Percentiles rank a stretch among this genome's conserved stretches.
Evolutionary conservation across 495 filamentous ascomycete species (phyloP).

Genomic region (Extremus antarcticus): DNA sequence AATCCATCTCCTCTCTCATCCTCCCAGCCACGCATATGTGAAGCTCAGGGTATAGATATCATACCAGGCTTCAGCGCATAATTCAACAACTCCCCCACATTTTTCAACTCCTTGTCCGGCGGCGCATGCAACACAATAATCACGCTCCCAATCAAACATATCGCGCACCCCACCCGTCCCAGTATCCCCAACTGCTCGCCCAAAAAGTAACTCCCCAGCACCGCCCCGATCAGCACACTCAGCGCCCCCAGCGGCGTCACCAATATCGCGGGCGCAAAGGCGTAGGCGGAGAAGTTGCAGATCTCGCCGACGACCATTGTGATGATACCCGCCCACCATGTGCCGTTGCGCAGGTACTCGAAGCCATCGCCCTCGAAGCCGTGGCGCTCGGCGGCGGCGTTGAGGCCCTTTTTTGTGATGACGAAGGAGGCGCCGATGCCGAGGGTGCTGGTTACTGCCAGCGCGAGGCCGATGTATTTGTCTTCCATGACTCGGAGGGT

Average conservation of each 20-base stretch:
- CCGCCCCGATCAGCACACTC: slow-evolving; percentile 85
- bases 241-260: slow-evolving; percentile 90
- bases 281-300: slow-evolving; percentile 95
- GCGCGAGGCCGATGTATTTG: slow-evolving; percentile 80
- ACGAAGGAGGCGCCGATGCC: slow-evolving; percentile 56
- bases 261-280: slow-evolving; percentile 92
- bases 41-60: slow-evolving; percentile 14
- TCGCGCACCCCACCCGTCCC: slow-evolving; percentile 89
- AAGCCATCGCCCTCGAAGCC: slow-evolving; percentile 97
- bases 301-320: slow-evolving; percentile 78
- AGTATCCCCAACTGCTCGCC: slow-evolving; percentile 77
- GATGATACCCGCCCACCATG: slow-evolving; percentile 90
- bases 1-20: neutral
- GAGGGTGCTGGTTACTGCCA: slow-evolving; percentile 86
- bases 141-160: slow-evolving; percentile 90
- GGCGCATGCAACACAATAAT: slow-evolving; percentile 97
- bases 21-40: too few relatives aligned
- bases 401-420: slow-evolving; percentile 56
- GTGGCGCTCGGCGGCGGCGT: slow-evolving; percentile 76
- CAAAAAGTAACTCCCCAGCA: slow-evolving; percentile 88
- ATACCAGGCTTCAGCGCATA: slow-evolving; percentile 84
- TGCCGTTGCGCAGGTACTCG: slow-evolving; percentile 78
- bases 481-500: slow-evolving; percentile 21
- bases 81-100: slow-evolving; percentile 74
- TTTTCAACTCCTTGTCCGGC: slow-evolving; percentile 78